Evolutionary conservation across 495 filamentous ascomycete species (phyloP).

Genomic region (Pseudotulostoma volvatum): DNA sequence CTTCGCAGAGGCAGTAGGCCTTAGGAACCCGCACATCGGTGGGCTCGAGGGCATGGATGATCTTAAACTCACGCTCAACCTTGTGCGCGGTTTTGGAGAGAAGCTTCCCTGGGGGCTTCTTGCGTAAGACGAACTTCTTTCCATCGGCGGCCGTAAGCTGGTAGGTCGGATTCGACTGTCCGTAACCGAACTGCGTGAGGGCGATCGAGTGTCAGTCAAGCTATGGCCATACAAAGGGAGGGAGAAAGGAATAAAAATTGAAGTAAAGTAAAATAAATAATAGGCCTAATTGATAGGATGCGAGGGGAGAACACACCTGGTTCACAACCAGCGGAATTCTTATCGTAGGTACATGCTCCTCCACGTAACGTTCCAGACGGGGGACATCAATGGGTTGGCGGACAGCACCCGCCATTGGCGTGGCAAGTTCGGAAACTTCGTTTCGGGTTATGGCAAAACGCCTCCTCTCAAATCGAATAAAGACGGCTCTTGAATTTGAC

Average conservation of each 20-base stretch:
- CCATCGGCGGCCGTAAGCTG: slow-evolving; percentile 56
- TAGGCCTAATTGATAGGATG: background rate
- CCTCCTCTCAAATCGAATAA: no score
- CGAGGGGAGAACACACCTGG: slow-evolving; percentile 45
- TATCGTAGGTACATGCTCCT: slow-evolving; percentile 59
- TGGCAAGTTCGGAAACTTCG: no score
- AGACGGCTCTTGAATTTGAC: no score
- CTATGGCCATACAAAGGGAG: background rate
- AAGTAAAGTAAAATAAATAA: no score
- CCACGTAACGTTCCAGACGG: slow-evolving; percentile 63
- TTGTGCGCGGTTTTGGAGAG: slow-evolving; percentile 87
- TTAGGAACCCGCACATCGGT: slow-evolving; percentile 80
- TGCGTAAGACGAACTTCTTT: slow-evolving; percentile 66
- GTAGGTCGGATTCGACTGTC: slow-evolving; percentile 95
- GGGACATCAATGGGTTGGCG: slow-evolving; percentile 74
- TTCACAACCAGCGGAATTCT: slow-evolving; percentile 68
- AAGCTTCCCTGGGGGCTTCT: slow-evolving; percentile 87
- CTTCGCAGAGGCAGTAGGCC: slow-evolving; percentile 74
- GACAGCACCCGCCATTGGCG: slow-evolving; percentile 66
- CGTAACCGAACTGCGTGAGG: slow-evolving; percentile 67
- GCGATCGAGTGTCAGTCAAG: background rate
- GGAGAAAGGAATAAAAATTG: slow-evolving; percentile 1
- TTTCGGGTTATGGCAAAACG: no score
- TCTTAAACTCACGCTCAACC: slow-evolving; percentile 86
- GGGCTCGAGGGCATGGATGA: slow-evolving; percentile 63